Evolutionary conservation across 495 filamentous ascomycete species (phyloP), one percentile per base, ranked within the genome.

Genomic region (Penicillium subrubescens): DNA sequence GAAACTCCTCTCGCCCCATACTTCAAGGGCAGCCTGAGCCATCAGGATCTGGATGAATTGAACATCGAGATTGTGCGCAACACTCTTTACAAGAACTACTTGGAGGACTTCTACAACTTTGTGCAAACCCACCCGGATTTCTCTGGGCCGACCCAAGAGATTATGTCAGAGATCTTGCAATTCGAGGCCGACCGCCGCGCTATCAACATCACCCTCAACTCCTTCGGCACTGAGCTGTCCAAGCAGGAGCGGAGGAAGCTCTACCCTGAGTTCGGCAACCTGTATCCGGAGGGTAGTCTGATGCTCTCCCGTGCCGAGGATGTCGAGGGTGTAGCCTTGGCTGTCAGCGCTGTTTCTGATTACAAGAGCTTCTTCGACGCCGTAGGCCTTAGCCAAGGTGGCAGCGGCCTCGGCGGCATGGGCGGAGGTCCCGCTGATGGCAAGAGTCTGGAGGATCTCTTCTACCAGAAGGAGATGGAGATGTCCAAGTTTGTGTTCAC

Each of bases 391-490:
- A 89, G 87, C 33, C 90, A 92, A 62, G 90, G 92, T 14, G 78
- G 83, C 19, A 82, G 85, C 41, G 90, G 91, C 14, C 80, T 91
- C 17, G 91, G 92, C 17, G 94, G 96, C 72, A 93, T 95, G 91
- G 87, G 92, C 50, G 93, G 92, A 14, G 76, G 84, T 21, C 88
- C 87, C 23, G 81, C 85, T 35, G 93, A 95, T 55, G 90, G 90
- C 17, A 94, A 92, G 84, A 97, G 93, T 73, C 78, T 99, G 65
- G 95, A 99, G 72, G 95, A 99, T 67, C 83, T 98, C 79, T 98
- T 99, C 79, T 99, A 99, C 75, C 93, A 97, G 77, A 97, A 95
- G 81, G 95, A 99, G 81, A 98, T 98, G 96, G 93, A 98, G 77
- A 89, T 97, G 68, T 91, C 90, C 33, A 99, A 98, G 85, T 75